Evolutionary conservation across 2,329 filamentous ascomycete genomes (phyloP).

Genomic region (Aspergillus alliaceus): DNA sequence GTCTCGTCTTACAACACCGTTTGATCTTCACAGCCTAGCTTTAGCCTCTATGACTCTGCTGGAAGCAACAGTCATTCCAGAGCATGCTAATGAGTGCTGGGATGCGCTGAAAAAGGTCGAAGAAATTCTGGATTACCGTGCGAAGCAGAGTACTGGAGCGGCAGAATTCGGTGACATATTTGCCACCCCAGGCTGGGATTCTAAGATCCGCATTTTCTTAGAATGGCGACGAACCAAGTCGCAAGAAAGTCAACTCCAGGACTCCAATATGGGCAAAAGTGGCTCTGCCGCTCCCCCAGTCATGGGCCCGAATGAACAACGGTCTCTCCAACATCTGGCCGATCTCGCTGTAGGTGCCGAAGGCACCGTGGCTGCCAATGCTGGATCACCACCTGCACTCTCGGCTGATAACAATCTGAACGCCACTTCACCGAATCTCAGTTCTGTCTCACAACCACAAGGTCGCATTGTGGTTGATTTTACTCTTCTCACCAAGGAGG

Average conservation of each 20-base stretch:
- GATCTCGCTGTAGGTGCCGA: slow-evolving; percentile 46
- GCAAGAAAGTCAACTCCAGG: slow-evolving; percentile 33
- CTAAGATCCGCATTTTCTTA: slow-evolving; percentile 42
- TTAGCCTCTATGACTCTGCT: slow-evolving; percentile 44
- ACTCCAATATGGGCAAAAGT: slow-evolving; percentile 20
- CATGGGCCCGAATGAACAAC: slow-evolving; percentile 44
- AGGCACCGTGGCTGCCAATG: slow-evolving; percentile 33
- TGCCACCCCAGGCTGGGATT: slow-evolving; percentile 40
- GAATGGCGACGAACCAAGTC: slow-evolving; percentile 38
- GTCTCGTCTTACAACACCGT: slow-evolving; percentile 35
- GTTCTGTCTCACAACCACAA: slow-evolving; percentile 25
- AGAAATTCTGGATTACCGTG: slow-evolving; percentile 48
- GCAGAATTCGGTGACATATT: slow-evolving; percentile 42
- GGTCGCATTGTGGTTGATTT: slow-evolving; percentile 40
- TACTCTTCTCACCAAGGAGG: slow-evolving; percentile 41
- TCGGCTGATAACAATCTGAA: slow-evolving; percentile 24
- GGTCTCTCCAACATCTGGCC: slow-evolving; percentile 45
- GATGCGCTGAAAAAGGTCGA: slow-evolving; percentile 52
- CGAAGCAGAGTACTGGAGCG: slow-evolving; percentile 27
- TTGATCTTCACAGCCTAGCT: slow-evolving; percentile 43
- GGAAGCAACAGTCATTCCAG: slow-evolving; percentile 42
- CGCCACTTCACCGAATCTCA: slow-evolving; percentile 27
- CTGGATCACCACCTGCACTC: slow-evolving; percentile 26
- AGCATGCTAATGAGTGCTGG: slow-evolving; percentile 41
- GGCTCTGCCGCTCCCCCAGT: slow-evolving; percentile 30